Evolutionary conservation across 306 rosid species (phyloP), one percentile per base, ranked within the genome.

Genomic region (Nissolia schottii): DNA sequence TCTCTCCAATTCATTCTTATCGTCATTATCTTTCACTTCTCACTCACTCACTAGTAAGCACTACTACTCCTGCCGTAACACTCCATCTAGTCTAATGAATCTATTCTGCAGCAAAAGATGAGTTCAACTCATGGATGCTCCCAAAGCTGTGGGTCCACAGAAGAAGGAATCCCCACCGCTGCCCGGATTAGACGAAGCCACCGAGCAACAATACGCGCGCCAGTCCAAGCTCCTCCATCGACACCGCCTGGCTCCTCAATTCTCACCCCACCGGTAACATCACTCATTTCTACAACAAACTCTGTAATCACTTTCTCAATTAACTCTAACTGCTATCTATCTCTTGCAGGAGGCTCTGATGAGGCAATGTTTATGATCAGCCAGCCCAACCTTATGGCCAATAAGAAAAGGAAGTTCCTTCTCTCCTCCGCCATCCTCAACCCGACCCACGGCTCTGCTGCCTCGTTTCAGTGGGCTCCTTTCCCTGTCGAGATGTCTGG

Each of bases 401-500:
- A 94, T 86, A 89, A 87, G 88, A 83, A 70, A 76, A 88, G 81
- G 60, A 89, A 91, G 46, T 91, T 79, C 77, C 71, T 88, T 64
- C 18, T 89, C 6, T 91, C 98, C 7, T 73, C 97, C 37, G 79
- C 86, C 43, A 55, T 94, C 65, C 72, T 64, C 15, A 77, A 81
- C 62, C 92, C 67, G 60, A 83, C 61, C 61, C 46, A 78, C 2
- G 61, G 24, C 16, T 80, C n/a, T n/a, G n/a, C 84, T 16, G 85
- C 75, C 8, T 63, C 77, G 15, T 91, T 94, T 63, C 77, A 79
- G 6, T 94, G 96, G 96, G 62, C 91, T 48, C 92, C 95, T 5
- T 94, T 94, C 79, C 98, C 98, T 2, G 63, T 86, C 53, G 96
- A 94, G 84, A 71, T 87, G 87, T 57, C 79, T 0, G 97, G 96